These are phyloP conservation scores for Colletotrichum gloeosporioides DNA, from an alignment of 2,329 filamentous ascomycete species.

Conservation along the genomic window DNA sequence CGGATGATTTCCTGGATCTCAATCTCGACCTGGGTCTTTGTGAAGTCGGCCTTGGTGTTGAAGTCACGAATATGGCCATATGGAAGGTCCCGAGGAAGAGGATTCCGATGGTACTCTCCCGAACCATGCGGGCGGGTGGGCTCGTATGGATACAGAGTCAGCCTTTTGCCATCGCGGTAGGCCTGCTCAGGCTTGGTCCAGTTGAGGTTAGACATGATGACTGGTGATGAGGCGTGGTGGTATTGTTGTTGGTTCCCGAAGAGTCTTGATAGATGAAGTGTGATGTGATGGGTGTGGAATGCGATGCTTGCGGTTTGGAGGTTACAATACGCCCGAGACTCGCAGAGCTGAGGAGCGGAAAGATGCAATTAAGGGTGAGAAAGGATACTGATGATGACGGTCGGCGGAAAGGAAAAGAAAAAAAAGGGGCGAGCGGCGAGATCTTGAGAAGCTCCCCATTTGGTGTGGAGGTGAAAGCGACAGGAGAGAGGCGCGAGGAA, in stretches of 20 bases:
- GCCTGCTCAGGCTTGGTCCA: not conserved
- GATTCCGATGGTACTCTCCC: not conserved
- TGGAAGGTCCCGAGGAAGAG: not conserved
- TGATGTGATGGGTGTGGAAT: no score
- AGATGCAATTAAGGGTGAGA: no score
- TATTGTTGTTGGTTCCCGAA: no score
- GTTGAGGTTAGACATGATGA: no score
- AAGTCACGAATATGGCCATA: not conserved
- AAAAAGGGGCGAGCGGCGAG: not conserved
- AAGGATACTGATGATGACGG: no score
- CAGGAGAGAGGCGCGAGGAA: not conserved
- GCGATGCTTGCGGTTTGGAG: no score
- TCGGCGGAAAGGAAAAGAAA: no score
- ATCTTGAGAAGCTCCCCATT: not conserved
- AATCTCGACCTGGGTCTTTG: rapidly evolving
- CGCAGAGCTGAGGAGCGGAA: no score
- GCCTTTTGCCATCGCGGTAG: rapidly evolving
- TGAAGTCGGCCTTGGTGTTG: not conserved
- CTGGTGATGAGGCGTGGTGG: no score
- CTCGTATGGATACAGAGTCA: not conserved
- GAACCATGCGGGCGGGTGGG: not conserved
- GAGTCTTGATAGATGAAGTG: no score
- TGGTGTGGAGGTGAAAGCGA: not conserved
- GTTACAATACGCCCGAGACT: no score
- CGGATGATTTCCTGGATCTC: not conserved